Conservation (phyloP, 257 asterid genomes). For the Leptodermis oblonga region DNA sequence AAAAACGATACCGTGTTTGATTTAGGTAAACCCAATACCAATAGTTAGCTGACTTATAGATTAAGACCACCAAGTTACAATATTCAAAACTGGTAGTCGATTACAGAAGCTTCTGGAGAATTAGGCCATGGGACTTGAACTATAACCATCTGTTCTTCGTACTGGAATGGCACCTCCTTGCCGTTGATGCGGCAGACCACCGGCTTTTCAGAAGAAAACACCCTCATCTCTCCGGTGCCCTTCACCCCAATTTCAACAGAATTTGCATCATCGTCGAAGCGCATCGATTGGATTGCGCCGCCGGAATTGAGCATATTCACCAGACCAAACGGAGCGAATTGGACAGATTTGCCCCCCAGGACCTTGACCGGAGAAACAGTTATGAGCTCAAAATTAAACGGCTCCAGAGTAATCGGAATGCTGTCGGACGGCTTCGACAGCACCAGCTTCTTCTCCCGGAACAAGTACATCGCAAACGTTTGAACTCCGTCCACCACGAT, state of each 20-base stretch:
- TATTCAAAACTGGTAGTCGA: slow-evolving; percentile 59
- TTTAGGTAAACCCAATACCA: background rate
- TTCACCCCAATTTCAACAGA: slow-evolving; percentile 49
- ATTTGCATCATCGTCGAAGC: slow-evolving; percentile 7
- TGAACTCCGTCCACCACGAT: slow-evolving; percentile 16
- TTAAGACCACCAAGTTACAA: background rate
- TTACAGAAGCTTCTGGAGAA: slow-evolving; percentile 43
- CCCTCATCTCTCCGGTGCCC: slow-evolving; percentile 76
- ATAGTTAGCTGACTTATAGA: too few relatives aligned
- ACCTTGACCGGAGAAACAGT: slow-evolving; percentile 27
- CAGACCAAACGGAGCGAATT: slow-evolving; percentile 40
- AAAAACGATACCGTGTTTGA: background rate
- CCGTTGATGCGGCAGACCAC: slow-evolving; percentile 44
- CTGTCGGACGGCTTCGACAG: slow-evolving; percentile 25
- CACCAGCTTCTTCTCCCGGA: slow-evolving; percentile 26
- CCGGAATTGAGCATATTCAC: slow-evolving; percentile 46
- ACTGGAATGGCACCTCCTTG: slow-evolving; percentile 33
- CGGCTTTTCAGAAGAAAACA: slow-evolving; percentile 58
- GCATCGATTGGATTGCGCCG: slow-evolving; percentile 16
- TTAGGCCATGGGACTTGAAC: slow-evolving; percentile 55
- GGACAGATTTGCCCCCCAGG: slow-evolving; percentile 19
- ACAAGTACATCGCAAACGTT: slow-evolving; percentile 32
- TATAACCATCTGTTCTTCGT: slow-evolving; percentile 42
- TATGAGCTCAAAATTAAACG: slow-evolving; percentile 35
- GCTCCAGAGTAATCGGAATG: slow-evolving; percentile 22